These are phyloP conservation scores for Gossypium turneri DNA, from an alignment of 345 rosid genomes.

Conservation along the genomic window DNA sequence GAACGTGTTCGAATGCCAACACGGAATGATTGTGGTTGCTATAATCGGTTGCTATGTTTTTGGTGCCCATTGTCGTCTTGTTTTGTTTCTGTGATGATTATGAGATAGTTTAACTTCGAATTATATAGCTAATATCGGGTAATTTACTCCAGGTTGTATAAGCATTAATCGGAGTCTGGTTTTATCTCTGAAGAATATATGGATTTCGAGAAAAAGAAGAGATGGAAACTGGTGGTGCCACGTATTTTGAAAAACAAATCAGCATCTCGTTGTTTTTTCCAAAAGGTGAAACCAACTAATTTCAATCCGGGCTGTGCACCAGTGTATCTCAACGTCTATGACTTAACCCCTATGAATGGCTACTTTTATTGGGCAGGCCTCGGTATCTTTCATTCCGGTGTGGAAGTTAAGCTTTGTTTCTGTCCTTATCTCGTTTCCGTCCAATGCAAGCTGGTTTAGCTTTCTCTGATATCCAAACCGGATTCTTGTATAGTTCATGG, in stretches of 20 bases:
- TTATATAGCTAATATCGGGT: background rate
- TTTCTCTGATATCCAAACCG: slow-evolving; percentile 10
- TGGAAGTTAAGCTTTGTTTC: slow-evolving; percentile 64
- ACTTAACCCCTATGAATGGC: slow-evolving; percentile 83
- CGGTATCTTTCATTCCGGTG: slow-evolving; percentile 95
- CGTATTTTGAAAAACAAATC: slow-evolving; percentile 56
- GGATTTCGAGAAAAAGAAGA: slow-evolving; percentile 57
- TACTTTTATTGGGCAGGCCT: slow-evolving; percentile 98
- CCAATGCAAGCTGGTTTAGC: background rate
- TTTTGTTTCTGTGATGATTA: background rate
- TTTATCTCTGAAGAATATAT: slow-evolving; percentile 37
- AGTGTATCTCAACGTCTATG: slow-evolving; percentile 89
- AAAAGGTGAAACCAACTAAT: slow-evolving; percentile 54
- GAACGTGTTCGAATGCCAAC: background rate
- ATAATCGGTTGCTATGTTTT: background rate
- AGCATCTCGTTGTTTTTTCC: slow-evolving; percentile 63
- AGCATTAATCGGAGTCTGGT: slow-evolving; percentile 25
- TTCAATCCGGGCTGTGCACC: slow-evolving; percentile 64
- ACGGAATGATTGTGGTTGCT: background rate
- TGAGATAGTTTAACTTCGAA: background rate
- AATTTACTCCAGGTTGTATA: slow-evolving; percentile 36
- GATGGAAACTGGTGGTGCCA: slow-evolving; percentile 59
- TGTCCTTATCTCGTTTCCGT: background rate
- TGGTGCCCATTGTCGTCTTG: background rate
- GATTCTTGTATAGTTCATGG: slow-evolving; percentile 60